These are phyloP conservation scores for Fusarium tupiense DNA, from an alignment of 2,329 filamentous ascomycete species.

Conservation along the genomic window DNA sequence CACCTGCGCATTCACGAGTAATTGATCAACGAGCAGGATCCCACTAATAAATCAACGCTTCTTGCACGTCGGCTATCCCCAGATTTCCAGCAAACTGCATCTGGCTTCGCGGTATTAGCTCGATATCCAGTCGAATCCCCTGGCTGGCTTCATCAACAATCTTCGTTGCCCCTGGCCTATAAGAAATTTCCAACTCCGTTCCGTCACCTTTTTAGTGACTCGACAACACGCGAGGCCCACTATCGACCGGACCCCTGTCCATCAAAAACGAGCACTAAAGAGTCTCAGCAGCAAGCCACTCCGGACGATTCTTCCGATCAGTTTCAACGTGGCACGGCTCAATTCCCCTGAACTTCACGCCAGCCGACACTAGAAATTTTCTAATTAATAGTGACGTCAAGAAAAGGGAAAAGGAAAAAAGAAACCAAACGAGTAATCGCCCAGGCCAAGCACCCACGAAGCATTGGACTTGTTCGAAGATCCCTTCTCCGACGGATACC, in stretches of 20 bases:
- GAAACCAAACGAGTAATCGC: neutral
- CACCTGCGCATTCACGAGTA: conserved; percentile 8
- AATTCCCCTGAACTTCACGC: conserved; percentile 26
- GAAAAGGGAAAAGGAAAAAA: neutral
- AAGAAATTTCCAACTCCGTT: conserved; percentile 16
- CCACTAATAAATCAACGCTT: conserved; percentile 15
- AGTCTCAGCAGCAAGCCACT: conserved; percentile 32
- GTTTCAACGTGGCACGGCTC: conserved; percentile 33
- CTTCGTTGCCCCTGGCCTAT: conserved; percentile 7
- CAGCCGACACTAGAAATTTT: conserved; percentile 28
- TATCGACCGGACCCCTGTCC: conserved; percentile 18
- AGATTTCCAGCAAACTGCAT: conserved; percentile 21
- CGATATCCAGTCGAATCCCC: conserved; percentile 11
- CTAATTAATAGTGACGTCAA: conserved; percentile 33
- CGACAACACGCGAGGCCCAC: conserved; percentile 26
- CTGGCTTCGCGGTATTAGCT: conserved; percentile 15
- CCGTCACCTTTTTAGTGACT: conserved; percentile 19
- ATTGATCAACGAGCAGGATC: conserved; percentile 19
- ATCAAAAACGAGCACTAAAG: conserved; percentile 12
- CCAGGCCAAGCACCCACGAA: conserved; percentile 29
- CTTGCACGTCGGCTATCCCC: neutral
- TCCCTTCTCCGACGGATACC: neutral
- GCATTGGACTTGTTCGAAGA: conserved; percentile 5
- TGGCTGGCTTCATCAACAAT: conserved; percentile 22
- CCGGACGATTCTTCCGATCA: conserved; percentile 25